Evolutionary conservation across 768 basidiomycete species (phyloP).

Genomic region (Pholiota microspora): DNA sequence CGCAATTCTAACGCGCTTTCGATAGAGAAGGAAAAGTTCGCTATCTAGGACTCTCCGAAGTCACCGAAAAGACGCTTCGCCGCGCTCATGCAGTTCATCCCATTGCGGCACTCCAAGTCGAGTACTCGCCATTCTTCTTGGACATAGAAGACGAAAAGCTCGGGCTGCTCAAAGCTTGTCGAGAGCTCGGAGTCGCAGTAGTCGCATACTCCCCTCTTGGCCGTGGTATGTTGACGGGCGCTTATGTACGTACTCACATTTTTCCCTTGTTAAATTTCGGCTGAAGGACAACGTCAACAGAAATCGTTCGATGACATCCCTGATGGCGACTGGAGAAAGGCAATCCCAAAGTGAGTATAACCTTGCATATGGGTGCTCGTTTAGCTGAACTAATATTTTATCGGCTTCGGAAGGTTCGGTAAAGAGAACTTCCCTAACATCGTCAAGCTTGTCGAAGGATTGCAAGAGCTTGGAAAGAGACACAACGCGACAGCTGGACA

Average conservation of each 20-base stretch:
- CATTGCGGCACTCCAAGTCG: conserved; percentile 47
- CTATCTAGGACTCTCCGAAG: conserved; percentile 54
- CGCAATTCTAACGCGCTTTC: too few relatives aligned
- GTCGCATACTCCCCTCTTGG: conserved; percentile 54
- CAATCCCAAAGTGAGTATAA: conserved; percentile 28
- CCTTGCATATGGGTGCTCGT: too few relatives aligned
- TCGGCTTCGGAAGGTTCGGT: too few relatives aligned
- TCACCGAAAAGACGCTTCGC: conserved; percentile 42
- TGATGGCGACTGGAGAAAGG: conserved; percentile 36
- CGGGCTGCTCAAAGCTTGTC: conserved; percentile 36
- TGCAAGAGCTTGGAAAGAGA: conserved; percentile 37
- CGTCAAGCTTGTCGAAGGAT: conserved; percentile 36
- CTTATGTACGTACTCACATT: conserved; percentile 12
- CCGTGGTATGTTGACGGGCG: conserved; percentile 46
- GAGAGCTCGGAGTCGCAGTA: conserved; percentile 47
- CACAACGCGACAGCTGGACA: conserved; percentile 44
- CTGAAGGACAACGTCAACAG: too few relatives aligned
- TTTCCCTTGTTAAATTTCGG: too few relatives aligned
- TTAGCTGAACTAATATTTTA: too few relatives aligned
- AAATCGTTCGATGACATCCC: conserved; percentile 39
- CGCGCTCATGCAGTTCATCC: conserved; percentile 51
- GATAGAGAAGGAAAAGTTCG: conserved; percentile 42
- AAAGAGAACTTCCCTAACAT: conserved; percentile 44
- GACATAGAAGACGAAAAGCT: conserved; percentile 45
- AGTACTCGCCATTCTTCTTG: conserved; percentile 50